phyloP scores from a whole-genome alignment of 345 rosid genomes.

The Salix dunnii region DNA sequence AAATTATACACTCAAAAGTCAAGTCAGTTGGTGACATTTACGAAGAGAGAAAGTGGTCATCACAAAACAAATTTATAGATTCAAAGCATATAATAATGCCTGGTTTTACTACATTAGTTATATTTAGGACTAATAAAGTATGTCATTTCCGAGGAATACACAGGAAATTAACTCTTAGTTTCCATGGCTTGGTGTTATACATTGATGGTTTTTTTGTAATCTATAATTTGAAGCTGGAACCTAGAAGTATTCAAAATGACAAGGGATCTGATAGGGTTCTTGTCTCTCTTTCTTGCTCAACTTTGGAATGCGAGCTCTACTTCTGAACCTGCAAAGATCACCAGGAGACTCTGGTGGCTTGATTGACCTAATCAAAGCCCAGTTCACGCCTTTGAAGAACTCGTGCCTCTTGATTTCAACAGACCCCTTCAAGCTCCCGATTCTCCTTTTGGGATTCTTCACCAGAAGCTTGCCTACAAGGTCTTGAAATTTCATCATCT shows the following conservation, averaged over 20 bases:
- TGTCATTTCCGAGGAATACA: conserved; percentile 13
- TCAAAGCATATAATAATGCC: neutral
- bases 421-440: conserved; percentile 74
- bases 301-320: conserved; percentile 46
- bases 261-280: conserved; percentile 71
- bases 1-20: too few species aligned
- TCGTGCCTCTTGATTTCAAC: conserved; percentile 79
- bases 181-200: conserved; percentile 13
- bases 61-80: neutral
- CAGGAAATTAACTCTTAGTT: conserved; percentile 14
- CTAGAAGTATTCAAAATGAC: conserved; percentile 81
- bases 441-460: conserved; percentile 83
- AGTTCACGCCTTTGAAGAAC: conserved; percentile 77
- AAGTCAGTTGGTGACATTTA: too few species aligned
- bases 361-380: conserved; percentile 83
- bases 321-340: conserved; percentile 31
- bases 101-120: neutral
- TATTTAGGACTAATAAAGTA: neutral
- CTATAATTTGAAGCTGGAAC: conserved; percentile 12
- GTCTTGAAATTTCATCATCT: conserved; percentile 65
- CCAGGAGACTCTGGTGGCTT: conserved; percentile 78
- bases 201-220: conserved; percentile 11
- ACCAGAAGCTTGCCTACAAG: conserved; percentile 61
- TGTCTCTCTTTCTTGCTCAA: conserved; percentile 68
- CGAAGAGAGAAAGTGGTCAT: too few species aligned